Evolutionary conservation across 345 rosid genomes (phyloP), one percentile per base, ranked within the genome.

Genomic region (Acer campestre): DNA sequence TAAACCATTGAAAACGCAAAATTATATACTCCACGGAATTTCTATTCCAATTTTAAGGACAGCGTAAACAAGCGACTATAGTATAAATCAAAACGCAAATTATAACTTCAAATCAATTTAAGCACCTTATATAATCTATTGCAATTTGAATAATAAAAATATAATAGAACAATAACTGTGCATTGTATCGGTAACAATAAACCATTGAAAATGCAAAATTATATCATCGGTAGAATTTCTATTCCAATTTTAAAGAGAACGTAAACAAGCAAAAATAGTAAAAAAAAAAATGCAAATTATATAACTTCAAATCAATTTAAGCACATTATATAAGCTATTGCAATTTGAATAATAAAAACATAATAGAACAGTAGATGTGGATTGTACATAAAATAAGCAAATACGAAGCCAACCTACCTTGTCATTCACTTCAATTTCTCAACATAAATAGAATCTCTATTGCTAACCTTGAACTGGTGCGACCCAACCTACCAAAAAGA

Each of bases 391-490:
- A 31, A 31, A 46, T 44, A 27, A 23, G 59, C 11, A 42, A 22
- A 56, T 38, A 29, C 12, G 48, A 22, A 27, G 5, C 17, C 42
- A 1, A 68, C 74, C 61, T 53, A 93, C 99, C 94, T 94, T 93
- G 79, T 93, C 98, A 79, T 97, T 91, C 27, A 93, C 80, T 94
- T 97, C 89, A 93, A 86, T 78, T 84, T 92, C 88, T 94, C 98
- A 0, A 91, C 82, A 86, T 86, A 94, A 74, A 97, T 85, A 67
- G 89, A 88, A 85, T 97, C 98, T 17, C 93, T 89, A 56, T 93
- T 94, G 90, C 98, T 91, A 78, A 97, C 96, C 88, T 94, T 97
- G 61, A 97, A 94, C 86, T 97, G 99, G 75, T 94, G 94, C 5
- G 96, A 97, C 14, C 97, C 98, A 69, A 97, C 86, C 99, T 94